phyloP scores from a whole-genome alignment of 202 grass and related monocot genomes.

The Setaria italica region DNA sequence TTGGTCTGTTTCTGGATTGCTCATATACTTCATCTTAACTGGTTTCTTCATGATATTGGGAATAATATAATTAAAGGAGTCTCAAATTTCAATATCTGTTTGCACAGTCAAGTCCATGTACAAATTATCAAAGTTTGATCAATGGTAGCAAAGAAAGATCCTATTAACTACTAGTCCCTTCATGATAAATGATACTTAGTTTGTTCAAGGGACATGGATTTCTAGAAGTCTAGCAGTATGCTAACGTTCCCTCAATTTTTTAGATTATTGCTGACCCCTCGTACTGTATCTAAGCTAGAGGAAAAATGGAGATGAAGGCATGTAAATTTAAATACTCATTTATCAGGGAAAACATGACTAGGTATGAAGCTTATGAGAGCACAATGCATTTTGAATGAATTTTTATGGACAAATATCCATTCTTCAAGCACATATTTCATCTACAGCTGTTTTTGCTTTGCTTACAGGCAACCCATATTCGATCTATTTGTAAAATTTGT shows the following conservation, averaged over 20 bases:
- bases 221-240: constrained; percentile 4
- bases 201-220: constrained; percentile 1
- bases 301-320: constrained; percentile 5
- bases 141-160: constrained; percentile 5
- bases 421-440: constrained; percentile 29
- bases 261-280: constrained; percentile 8
- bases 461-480: constrained; percentile 21
- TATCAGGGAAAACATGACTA: constrained; percentile 1
- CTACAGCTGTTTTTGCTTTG: not conserved
- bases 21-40: constrained; percentile 45
- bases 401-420: constrained; percentile 30
- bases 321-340: constrained; percentile 6
- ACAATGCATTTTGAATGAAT: constrained; percentile 4
- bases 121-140: constrained; percentile 29
- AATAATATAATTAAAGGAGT: constrained; percentile 5
- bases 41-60: constrained; percentile 25
- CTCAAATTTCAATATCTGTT: constrained; percentile 27
- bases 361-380: constrained; percentile 16
- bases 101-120: not conserved
- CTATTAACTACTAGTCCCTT: not conserved
- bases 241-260: constrained; percentile 4
- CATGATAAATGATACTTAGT: constrained; percentile 34
- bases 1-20: constrained; percentile 57
- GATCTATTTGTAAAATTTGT: constrained; percentile 21
- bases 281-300: constrained; percentile 31